These are phyloP conservation scores for Phytophthora tubulina DNA, from an alignment of 352 stramenopile species.

Conservation along the genomic window DNA sequence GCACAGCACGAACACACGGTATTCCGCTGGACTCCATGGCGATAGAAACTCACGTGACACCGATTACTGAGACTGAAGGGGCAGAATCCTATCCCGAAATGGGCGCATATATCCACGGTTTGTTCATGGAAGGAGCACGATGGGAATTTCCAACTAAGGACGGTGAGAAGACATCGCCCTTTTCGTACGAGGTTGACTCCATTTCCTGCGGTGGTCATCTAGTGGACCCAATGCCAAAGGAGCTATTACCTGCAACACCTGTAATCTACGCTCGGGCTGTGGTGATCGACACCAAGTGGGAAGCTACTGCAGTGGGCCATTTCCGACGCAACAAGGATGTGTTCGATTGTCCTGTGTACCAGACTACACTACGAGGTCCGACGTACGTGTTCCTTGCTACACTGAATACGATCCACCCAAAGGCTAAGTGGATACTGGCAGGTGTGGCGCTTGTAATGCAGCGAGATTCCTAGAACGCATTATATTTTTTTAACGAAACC, in stretches of 20 bases:
- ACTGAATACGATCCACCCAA: constrained; percentile 83
- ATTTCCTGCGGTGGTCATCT: constrained; percentile 90
- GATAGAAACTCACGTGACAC: constrained; percentile 95
- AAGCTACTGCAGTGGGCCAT: constrained; percentile 95
- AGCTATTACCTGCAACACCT: constrained; percentile 88
- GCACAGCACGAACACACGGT: constrained; percentile 85
- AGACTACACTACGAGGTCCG: constrained; percentile 95
- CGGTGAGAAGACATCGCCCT: constrained; percentile 83
- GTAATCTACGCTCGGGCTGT: constrained; percentile 97
- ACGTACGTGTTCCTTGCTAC: constrained; percentile 98
- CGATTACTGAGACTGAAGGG: constrained; percentile 60
- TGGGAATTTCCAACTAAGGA: constrained; percentile 85
- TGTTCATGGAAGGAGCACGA: constrained; percentile 95
- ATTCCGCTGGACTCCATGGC: constrained; percentile 94
- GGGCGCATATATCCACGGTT: constrained; percentile 94
- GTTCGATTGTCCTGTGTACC: constrained; percentile 97
- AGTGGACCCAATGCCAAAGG: constrained; percentile 92
- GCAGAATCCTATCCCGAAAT: constrained; percentile 80
- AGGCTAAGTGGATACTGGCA: constrained; percentile 94
- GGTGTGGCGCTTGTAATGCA: constrained; percentile 95
- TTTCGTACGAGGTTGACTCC: constrained; percentile 85
- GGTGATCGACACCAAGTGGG: constrained; percentile 91
- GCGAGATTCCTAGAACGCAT: constrained; percentile 78
- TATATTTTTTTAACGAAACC: constrained; percentile 11
- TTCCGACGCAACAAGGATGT: constrained; percentile 89